phyloP scores from a whole-genome alignment of 1,284 basidiomycete genomes.

The Sutorius eximius region DNA sequence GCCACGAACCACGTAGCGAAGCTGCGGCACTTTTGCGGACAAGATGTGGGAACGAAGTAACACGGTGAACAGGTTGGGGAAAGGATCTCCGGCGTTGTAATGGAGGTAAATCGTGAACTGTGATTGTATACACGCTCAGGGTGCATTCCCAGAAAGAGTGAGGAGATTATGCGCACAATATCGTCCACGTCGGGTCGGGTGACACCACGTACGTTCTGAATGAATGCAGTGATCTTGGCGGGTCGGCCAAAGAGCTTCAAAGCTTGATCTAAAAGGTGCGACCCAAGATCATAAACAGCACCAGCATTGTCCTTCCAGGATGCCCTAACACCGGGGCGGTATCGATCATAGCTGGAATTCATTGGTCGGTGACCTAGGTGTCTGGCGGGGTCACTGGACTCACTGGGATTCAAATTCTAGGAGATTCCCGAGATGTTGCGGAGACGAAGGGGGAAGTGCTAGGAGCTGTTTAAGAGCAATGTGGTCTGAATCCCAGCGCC shows the following conservation, averaged over 20 bases:
- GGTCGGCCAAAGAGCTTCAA: conserved; percentile 79
- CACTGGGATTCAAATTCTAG: conserved; percentile 78
- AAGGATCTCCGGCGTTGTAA: conserved; percentile 43
- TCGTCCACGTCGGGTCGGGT: conserved; percentile 69
- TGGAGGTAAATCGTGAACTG: conserved; percentile 73
- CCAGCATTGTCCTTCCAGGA: conserved; percentile 72
- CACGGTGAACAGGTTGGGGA: conserved; percentile 61
- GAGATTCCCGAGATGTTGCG: conserved; percentile 59
- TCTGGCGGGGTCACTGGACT: conserved; percentile 21
- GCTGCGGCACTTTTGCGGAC: conserved; percentile 63
- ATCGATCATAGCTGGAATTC: conserved; percentile 69
- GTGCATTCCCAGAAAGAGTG: not conserved
- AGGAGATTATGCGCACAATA: conserved; percentile 42
- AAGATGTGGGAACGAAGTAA: conserved; percentile 71
- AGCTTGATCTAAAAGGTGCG: conserved; percentile 77
- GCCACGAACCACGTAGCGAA: conserved; percentile 71
- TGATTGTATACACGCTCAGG: not conserved
- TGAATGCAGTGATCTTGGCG: conserved; percentile 63
- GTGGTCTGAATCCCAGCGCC: conserved; percentile 84
- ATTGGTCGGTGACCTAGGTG: not conserved
- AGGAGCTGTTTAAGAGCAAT: conserved; percentile 71
- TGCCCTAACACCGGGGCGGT: conserved; percentile 63
- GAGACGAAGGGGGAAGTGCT: conserved; percentile 49
- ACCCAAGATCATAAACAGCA: conserved; percentile 62
- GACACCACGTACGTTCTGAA: conserved; percentile 66